Percentiles rank a stretch among this genome's conserved stretches.
phyloP scores from a whole-genome alignment of 2,329 filamentous ascomycete genomes.

The Golovinomyces cichoracearum region DNA sequence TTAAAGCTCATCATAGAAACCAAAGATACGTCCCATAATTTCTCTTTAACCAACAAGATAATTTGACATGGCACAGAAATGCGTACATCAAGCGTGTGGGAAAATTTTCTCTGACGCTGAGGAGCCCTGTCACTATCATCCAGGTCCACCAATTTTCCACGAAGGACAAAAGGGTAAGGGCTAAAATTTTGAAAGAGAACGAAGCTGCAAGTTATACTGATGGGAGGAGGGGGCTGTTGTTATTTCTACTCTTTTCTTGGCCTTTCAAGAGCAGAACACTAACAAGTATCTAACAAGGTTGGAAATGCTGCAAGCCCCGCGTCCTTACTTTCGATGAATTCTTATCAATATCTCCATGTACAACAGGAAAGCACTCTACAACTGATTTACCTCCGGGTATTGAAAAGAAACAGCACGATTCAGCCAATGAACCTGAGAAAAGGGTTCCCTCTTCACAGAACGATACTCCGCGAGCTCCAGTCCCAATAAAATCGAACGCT shows the following conservation, averaged over 20 bases:
- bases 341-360: conserved; percentile 75
- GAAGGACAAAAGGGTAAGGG: conserved; percentile 86
- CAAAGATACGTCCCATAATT: too few relatives aligned
- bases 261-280: not conserved
- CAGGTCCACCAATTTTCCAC: conserved; percentile 81
- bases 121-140: conserved; percentile 75
- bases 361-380: conserved; percentile 72
- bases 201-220: too few relatives aligned
- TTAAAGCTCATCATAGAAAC: too few relatives aligned
- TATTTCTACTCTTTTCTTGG: not conserved
- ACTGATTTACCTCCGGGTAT: conserved; percentile 42
- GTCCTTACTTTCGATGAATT: conserved; percentile 97
- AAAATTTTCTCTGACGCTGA: conserved; percentile 62
- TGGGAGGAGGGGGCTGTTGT: too few relatives aligned
- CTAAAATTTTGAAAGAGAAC: too few relatives aligned
- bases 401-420: conserved; percentile 27
- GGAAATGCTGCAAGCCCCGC: conserved; percentile 96
- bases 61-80: conserved; percentile 36
- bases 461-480: conserved; percentile 17
- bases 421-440: conserved; percentile 8
- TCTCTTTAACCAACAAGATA: too few relatives aligned
- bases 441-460: conserved; percentile 22
- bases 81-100: conserved; percentile 86
- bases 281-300: conserved; percentile 30
- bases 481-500: conserved; percentile 16